phyloP scores from a whole-genome alignment of 306 rosid species.

The Inga oerstediana region DNA sequence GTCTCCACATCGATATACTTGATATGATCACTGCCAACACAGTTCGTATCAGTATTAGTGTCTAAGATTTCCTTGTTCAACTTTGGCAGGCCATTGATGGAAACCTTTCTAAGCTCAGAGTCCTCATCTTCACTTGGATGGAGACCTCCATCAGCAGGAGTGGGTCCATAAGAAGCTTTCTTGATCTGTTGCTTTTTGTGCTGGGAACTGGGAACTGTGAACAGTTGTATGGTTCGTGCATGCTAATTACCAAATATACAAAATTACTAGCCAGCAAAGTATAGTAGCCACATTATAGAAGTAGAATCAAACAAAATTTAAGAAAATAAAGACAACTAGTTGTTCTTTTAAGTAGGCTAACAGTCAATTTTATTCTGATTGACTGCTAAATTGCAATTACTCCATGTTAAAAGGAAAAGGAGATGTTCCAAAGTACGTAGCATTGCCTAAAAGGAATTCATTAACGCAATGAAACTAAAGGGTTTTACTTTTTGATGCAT shows the following conservation, averaged over 20 bases:
- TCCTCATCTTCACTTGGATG: constrained; percentile 52
- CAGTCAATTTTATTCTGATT: neutral
- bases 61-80: constrained; percentile 41
- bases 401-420: neutral
- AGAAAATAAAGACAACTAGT: neutral
- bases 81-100: constrained; percentile 36
- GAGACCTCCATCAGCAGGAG: constrained; percentile 46
- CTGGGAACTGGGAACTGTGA: constrained; percentile 66
- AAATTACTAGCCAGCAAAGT: constrained; percentile 2
- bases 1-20: constrained; percentile 35
- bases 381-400: neutral
- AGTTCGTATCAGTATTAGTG: constrained; percentile 29
- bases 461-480: neutral
- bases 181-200: constrained; percentile 58
- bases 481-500: neutral
- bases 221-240: constrained; percentile 19
- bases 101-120: constrained; percentile 37
- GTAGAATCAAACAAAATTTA: no score
- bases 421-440: neutral
- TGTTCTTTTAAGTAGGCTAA: neutral
- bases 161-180: constrained; percentile 53
- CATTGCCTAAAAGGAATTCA: neutral
- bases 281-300: neutral
- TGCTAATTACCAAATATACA: neutral
- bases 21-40: constrained; percentile 14